These are phyloP conservation scores for Tremella mesenterica DNA, from an alignment of 768 basidiomycete genomes.

Conservation along the genomic window DNA sequence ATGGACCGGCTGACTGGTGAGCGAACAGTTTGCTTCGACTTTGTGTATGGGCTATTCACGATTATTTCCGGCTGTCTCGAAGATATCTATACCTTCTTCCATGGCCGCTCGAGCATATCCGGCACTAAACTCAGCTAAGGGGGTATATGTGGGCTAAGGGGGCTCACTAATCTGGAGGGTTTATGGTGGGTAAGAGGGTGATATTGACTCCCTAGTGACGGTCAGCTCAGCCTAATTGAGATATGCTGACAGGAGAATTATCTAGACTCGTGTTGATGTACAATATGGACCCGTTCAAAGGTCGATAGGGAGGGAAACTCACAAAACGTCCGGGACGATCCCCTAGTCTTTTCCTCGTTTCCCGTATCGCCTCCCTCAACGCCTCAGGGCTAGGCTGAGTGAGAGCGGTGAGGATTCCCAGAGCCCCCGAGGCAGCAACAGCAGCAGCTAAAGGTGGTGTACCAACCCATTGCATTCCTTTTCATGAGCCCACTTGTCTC, in stretches of 20 bases:
- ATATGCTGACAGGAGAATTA: too few relatives aligned
- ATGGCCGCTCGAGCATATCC: constrained; percentile 53
- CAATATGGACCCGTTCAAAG: too few relatives aligned
- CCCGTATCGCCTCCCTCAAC: constrained; percentile 66
- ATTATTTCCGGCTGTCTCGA: constrained; percentile 88
- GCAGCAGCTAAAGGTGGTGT: constrained; percentile 49
- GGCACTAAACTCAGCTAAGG: constrained; percentile 14
- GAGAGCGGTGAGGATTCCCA: constrained; percentile 75
- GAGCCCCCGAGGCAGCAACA: constrained; percentile 26
- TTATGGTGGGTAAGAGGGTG: constrained; percentile 70
- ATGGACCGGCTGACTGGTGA: constrained; percentile 55
- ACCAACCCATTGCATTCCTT: constrained; percentile 54
- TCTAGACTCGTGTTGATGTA: too few relatives aligned
- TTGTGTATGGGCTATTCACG: constrained; percentile 50
- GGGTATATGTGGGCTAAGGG: not conserved
- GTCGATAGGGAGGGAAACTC: not conserved
- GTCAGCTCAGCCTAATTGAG: constrained; percentile 50
- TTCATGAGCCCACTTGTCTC: not conserved
- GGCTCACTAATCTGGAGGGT: constrained; percentile 76
- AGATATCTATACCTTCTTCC: constrained; percentile 77
- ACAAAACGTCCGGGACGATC: constrained; percentile 26
- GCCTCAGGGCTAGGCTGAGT: constrained; percentile 80
- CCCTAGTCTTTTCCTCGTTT: constrained; percentile 54
- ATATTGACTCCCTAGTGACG: constrained; percentile 77
- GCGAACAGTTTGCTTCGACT: not conserved